Evolutionary conservation across 2,329 filamentous ascomycete species (phyloP), one percentile per base, ranked within the genome.

Genomic region (Endoconidiophora laricicola): DNA sequence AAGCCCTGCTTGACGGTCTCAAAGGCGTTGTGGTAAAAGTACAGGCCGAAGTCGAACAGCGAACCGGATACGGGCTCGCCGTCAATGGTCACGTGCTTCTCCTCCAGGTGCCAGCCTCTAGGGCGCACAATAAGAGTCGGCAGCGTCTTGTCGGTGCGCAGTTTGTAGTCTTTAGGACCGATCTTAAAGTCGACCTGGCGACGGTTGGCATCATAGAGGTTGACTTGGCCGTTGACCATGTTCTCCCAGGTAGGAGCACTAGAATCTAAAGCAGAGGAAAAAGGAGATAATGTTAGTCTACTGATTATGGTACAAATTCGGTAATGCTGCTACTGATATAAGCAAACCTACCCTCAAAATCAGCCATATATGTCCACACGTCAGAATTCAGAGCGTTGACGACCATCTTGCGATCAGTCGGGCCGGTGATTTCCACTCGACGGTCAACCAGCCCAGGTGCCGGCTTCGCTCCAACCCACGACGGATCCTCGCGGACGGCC

Each of bases 351-450:
- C 88, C 90, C 69, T 98, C 91, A 58, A 98, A 94, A 67, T 98
- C 91, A 44, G 91, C 91, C 91, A 98, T 98, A 62, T 96, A 98
- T 51, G 90, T 96, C 83, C 85, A 96, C 22, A 96, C 91, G 61
- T 96, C 78, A 43, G 90, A 82, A 67, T 96, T 98, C 63, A 96
- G 63, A 7, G 91, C 91, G 65, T 98, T 98, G 55, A 96, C 86
- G 44, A 96, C 87, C 91, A 98, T 98, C 76, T 96, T 98, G 58
- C 91, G 78, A 68, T 96, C 91, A 5, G 88, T 95, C 1, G 91
- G 91, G 6, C 91, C 91, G 4, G 91, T 98, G 61, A 96, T 98
- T 72, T 98, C 91, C 29, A 95, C 85, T 54, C 91, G 79, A 57
- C 91, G 82, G 70, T 98, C 91, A 42, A 94, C 79, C 50, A 96